Percentiles rank a stretch among this genome's conserved stretches.
phyloP scores from a whole-genome alignment of 192 early-diverging fungal species.

The Coemansia brasiliensis region DNA sequence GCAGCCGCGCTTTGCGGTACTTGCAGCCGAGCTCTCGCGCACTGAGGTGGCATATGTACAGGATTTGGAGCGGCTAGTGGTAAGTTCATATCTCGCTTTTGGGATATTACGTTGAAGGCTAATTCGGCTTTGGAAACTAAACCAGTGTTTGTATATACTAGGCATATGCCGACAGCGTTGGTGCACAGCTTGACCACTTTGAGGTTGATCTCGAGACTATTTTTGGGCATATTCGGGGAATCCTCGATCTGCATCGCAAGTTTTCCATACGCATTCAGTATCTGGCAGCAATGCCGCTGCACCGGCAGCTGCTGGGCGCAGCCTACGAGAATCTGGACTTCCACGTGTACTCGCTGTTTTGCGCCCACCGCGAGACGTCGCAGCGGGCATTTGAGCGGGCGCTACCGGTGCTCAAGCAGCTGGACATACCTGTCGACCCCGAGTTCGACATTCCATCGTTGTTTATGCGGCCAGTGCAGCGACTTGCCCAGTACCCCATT shows the following conservation, averaged over 20 bases:
- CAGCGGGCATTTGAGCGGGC: conserved; percentile 20
- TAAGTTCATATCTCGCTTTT: conserved; percentile 17
- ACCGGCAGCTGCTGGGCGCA: conserved; percentile 31
- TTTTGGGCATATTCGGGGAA: conserved; percentile 23
- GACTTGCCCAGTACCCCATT: conserved; percentile 51
- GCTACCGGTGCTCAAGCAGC: conserved; percentile 19
- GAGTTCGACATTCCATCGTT: conserved; percentile 39
- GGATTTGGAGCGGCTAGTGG: conserved; percentile 43
- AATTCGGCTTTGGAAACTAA: no score
- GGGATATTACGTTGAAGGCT: no score
- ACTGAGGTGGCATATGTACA: conserved; percentile 54
- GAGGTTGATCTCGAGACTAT: conserved; percentile 23
- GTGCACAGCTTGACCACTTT: conserved; percentile 12
- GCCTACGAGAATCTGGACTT: conserved; percentile 30
- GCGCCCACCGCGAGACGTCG: conserved; percentile 32
- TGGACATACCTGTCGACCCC: conserved; percentile 16
- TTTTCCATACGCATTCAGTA: conserved; percentile 52
- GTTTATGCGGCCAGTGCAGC: conserved; percentile 51
- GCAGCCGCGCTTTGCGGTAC: conserved; percentile 22
- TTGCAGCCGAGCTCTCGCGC: conserved; percentile 40
- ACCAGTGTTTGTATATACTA: no score
- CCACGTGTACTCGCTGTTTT: conserved; percentile 38
- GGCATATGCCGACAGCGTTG: conserved; percentile 21
- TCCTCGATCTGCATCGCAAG: conserved; percentile 35
- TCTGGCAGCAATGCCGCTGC: conserved; percentile 29